Base-by-base conservation (phyloP, 2,329 filamentous ascomycete species). In the Cercospora sojina region DNA sequence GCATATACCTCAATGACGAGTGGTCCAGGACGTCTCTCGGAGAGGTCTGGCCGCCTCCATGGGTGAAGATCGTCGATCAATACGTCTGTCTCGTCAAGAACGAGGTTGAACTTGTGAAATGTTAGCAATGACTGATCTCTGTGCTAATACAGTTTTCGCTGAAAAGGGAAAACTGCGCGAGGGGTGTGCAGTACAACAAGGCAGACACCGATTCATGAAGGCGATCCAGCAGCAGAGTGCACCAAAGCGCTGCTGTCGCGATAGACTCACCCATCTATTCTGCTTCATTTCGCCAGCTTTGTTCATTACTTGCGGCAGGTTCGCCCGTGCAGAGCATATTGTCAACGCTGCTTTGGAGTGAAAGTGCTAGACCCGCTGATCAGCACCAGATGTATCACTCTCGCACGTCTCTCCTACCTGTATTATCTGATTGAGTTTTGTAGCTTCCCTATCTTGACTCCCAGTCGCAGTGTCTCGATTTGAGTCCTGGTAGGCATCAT, bases 401-500 rank as follows among this genome's bases (percentile, higher is more conserved):
- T 32, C 43, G 49, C 27, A 49, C 68, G 23, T 74, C 81, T 5
- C 23, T 55, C 51, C 68, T 82, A 96, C 93, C 86, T 95, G 92
- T 74, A 97, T 89, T 75, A 98, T 95, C 81, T 97, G 93, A 78
- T 96, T 95, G 72, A 97, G 84, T 82, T 95, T 95, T 86, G 87
- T 77, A 90, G 81, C 87, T 71, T 94, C 91, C 73, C 84, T 85
- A 63, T 85, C 87, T 56, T 87, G 86, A 27, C 66, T 67, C 29
- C 67, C 64, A 16, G 69, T 53, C 23, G 69, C 67, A 60, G 80
- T 81, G 31, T 84, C 79, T 62, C 82, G 82, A 66, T 83, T 61
- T 13, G 62, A 58, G 56, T 71, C 68, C 23, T 65, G 62, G 13
- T 68, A 59, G 16, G 66, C 59, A n/a, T 73, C 84, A 25, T 83